These are phyloP conservation scores for Beta vulgaris DNA, from an alignment of 148 eudicot species.

Conservation along the genomic window DNA sequence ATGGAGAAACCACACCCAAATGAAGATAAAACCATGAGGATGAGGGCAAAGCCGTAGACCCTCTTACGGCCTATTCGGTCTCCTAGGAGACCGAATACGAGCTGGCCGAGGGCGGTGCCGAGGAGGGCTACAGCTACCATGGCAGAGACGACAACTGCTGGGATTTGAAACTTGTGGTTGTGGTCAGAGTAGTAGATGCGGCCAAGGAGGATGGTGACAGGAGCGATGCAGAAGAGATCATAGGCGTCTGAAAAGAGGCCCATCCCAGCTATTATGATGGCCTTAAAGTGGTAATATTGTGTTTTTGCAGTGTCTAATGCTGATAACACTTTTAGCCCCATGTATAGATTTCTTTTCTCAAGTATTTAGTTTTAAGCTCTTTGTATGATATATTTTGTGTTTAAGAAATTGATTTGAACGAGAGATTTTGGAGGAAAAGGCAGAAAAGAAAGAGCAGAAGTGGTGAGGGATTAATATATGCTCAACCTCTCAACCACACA, in stretches of 20 bases:
- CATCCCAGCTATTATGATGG: constrained; percentile 68
- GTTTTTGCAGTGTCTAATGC: constrained; percentile 54
- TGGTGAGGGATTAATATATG: no score
- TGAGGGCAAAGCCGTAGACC: constrained; percentile 46
- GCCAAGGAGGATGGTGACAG: constrained; percentile 44
- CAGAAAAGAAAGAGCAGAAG: neutral
- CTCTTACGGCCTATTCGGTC: constrained; percentile 43
- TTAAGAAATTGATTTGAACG: neutral
- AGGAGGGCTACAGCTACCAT: constrained; percentile 42
- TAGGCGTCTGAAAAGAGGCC: constrained; percentile 70
- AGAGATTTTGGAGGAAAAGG: neutral
- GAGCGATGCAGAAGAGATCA: constrained; percentile 60
- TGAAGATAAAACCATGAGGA: constrained; percentile 48
- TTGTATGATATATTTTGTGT: neutral
- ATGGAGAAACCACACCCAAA: constrained; percentile 58
- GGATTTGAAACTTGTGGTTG: constrained; percentile 1
- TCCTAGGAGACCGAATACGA: constrained; percentile 53
- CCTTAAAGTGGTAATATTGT: constrained; percentile 67
- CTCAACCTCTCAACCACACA: no score
- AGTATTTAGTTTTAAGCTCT: neutral
- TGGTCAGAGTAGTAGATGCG: constrained; percentile 41
- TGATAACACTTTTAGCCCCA: constrained; percentile 54
- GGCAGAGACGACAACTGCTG: constrained; percentile 23
- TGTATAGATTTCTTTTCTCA: no score
- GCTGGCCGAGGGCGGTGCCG: constrained; percentile 48